These are phyloP conservation scores for Thraustochytrium sp. DNA, from an alignment of 352 stramenopile species.

Conservation along the genomic window DNA sequence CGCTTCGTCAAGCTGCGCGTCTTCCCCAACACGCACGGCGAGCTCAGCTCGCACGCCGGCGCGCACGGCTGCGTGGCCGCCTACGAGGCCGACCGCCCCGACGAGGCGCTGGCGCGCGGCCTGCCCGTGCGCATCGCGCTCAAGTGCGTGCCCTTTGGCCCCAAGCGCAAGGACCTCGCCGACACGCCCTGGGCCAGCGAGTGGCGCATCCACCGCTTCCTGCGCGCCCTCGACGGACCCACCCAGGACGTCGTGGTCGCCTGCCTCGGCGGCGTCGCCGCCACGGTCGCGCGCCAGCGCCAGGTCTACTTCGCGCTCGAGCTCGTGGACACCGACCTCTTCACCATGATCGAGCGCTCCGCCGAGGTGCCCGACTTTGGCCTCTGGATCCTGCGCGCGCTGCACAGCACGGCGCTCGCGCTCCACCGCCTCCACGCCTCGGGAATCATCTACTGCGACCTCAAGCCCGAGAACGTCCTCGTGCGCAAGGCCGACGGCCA, in stretches of 20 bases:
- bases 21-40: constrained; percentile 34
- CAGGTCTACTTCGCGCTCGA: constrained; percentile 39
- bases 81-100: background rate
- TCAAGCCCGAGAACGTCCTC: constrained; percentile 39
- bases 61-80: constrained; percentile 28
- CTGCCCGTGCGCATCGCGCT: background rate
- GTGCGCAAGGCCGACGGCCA: background rate
- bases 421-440: background rate
- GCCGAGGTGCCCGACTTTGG: background rate
- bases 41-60: background rate
- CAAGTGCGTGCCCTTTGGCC: constrained; percentile 31
- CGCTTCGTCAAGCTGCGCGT: background rate
- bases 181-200: constrained; percentile 26
- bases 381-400: constrained; percentile 20
- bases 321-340: constrained; percentile 40
- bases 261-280: constrained; percentile 18
- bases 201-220: constrained; percentile 30
- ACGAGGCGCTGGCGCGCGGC: background rate
- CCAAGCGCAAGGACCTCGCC: constrained; percentile 9
- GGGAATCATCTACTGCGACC: constrained; percentile 37
- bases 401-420: background rate
- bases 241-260: background rate
- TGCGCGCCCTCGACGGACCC: background rate
- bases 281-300: background rate
- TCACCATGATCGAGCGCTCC: constrained; percentile 41